phyloP scores from a whole-genome alignment of 2,329 filamentous ascomycete genomes.

The Ceratocystis cacaofunesta region DNA sequence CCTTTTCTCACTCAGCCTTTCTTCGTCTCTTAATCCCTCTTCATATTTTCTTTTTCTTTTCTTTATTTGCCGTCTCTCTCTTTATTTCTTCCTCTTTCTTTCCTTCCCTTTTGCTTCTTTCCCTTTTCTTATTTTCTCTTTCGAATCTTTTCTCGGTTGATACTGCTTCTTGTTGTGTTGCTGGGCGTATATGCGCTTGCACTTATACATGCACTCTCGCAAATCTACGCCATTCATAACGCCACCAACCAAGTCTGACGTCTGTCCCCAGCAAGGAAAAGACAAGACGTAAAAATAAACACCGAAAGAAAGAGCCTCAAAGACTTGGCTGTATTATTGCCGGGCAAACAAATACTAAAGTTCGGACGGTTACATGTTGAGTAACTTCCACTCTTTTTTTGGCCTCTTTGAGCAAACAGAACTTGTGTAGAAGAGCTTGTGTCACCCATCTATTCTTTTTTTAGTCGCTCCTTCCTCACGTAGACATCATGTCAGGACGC shows the following conservation, averaged over 20 bases:
- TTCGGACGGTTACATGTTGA: neutral
- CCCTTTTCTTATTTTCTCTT: constrained; percentile 24
- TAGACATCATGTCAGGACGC: constrained; percentile 37
- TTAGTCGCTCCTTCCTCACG: neutral
- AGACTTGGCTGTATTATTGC: neutral
- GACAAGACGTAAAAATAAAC: neutral
- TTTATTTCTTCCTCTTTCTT: constrained; percentile 18
- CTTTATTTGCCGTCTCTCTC: constrained; percentile 20
- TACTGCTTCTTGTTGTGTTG: neutral
- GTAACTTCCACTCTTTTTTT: neutral
- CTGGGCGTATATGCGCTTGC: neutral
- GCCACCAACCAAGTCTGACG: constrained; percentile 32
- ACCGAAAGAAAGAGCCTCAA: neutral
- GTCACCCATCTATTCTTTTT: neutral
- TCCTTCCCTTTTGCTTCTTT: neutral
- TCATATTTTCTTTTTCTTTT: neutral
- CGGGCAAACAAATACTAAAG: neutral
- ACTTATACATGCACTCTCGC: neutral
- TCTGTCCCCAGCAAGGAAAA: neutral
- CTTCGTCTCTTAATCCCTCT: constrained; percentile 19
- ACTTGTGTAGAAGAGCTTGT: neutral
- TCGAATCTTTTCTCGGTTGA: constrained; percentile 27
- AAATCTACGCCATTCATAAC: constrained; percentile 18
- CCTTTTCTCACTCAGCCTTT: constrained; percentile 20
- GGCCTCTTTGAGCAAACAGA: too few species aligned